A percentile compares a stretch with the other conserved stretches of the same genome.
These are phyloP conservation scores for Phoma sp. DNA, from an alignment of 2,329 filamentous ascomycete genomes.

Conservation along the genomic window DNA sequence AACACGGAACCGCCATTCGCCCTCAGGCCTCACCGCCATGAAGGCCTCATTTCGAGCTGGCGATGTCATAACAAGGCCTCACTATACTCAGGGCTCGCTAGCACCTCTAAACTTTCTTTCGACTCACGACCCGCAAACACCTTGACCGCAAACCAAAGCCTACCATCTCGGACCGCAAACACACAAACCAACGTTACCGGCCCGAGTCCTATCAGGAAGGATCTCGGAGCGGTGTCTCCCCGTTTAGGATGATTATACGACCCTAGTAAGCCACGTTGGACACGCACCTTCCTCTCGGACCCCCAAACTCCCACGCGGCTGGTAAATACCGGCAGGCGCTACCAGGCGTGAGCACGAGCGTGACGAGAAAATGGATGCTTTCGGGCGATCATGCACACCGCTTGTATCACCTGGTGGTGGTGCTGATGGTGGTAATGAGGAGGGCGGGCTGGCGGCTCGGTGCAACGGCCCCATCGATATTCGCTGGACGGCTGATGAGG, in stretches of 20 bases:
- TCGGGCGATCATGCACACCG: slow-evolving; percentile 10
- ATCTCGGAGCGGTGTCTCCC: background rate
- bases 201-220: slow-evolving; percentile 1
- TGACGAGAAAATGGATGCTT: background rate
- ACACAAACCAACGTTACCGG: background rate
- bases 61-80: background rate
- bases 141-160: slow-evolving; percentile 1
- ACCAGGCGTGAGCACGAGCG: background rate
- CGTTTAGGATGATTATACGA: background rate
- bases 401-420: slow-evolving; percentile 9
- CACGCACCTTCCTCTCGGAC: slow-evolving; percentile 1
- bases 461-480: slow-evolving; percentile 1
- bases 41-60: background rate
- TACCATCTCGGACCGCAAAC: slow-evolving; percentile 7
- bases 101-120: background rate
- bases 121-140: background rate
- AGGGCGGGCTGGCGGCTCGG: background rate
- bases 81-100: background rate
- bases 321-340: slow-evolving; percentile 8
- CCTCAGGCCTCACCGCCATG: background rate
- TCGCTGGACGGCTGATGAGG: background rate
- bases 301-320: slow-evolving; percentile 10
- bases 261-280: slow-evolving; percentile 5
- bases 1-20: background rate
- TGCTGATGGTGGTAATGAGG: no score